phyloP scores from a whole-genome alignment of 208 protist species.

The Acanthamoeba healyi region DNA sequence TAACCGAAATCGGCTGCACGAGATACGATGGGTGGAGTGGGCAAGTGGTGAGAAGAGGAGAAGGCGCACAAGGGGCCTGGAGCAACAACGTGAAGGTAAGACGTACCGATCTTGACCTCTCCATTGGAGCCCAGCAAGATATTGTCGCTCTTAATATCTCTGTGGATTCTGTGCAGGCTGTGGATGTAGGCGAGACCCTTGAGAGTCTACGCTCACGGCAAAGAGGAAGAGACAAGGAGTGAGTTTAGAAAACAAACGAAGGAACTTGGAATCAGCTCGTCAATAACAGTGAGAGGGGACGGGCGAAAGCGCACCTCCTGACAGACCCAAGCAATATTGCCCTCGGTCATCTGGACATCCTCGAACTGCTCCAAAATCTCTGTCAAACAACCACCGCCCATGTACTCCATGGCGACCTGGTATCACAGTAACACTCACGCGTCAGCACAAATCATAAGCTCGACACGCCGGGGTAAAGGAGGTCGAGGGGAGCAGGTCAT shows the following conservation, averaged over 20 bases:
- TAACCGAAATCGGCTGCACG: conserved; percentile 89
- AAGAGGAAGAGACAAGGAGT: neutral
- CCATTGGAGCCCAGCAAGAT: conserved; percentile 83
- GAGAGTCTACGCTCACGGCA: neutral
- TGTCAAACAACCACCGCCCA: conserved; percentile 87
- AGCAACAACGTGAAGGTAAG: neutral
- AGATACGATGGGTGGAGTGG: too few species aligned
- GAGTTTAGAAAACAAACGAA: neutral
- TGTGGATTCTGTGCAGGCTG: conserved; percentile 88
- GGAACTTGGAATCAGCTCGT: too few species aligned
- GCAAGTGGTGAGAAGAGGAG: neutral
- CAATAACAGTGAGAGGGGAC: neutral
- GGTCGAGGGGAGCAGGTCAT: neutral
- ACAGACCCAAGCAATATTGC: conserved; percentile 84
- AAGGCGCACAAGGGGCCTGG: too few species aligned
- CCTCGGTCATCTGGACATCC: conserved; percentile 79
- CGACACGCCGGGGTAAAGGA: too few species aligned
- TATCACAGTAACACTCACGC: neutral
- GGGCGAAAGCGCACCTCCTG: conserved; percentile 54
- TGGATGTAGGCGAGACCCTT: conserved; percentile 88
- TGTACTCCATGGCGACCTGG: conserved; percentile 78
- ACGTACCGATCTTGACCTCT: conserved; percentile 81
- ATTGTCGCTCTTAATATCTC: conserved; percentile 93
- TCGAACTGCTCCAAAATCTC: conserved; percentile 84
- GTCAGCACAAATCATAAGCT: too few species aligned